phyloP scores from a whole-genome alignment of 257 asterid genomes.

The Penstemon barbatus region DNA sequence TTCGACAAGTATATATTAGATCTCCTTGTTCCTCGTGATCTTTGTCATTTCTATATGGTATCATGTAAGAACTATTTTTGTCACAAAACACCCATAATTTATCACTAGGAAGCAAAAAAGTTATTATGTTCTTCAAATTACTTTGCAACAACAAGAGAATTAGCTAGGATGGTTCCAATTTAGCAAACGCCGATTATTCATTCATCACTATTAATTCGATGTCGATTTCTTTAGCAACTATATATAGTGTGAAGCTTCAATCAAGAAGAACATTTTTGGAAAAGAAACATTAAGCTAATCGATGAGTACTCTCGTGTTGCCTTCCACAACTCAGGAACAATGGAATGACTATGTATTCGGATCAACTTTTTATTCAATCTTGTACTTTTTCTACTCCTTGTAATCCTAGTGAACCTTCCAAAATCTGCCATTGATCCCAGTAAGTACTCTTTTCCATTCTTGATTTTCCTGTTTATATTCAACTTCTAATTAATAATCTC shows the following conservation, averaged over 20 bases:
- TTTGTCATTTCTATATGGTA: conserved; percentile 61
- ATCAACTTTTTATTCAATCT: conserved; percentile 84
- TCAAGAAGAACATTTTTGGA: conserved; percentile 58
- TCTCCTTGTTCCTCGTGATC: conserved; percentile 55
- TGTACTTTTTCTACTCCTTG: conserved; percentile 63
- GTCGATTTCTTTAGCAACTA: conserved; percentile 62
- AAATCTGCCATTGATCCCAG: conserved; percentile 72
- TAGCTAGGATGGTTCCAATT: conserved; percentile 77
- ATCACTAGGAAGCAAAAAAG: neutral
- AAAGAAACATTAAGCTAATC: conserved; percentile 44
- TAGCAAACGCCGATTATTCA: conserved; percentile 79
- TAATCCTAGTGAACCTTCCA: conserved; percentile 73
- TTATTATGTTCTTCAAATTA: conserved; percentile 54
- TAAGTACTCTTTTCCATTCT: conserved; percentile 38
- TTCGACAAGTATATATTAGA: conserved; percentile 68
- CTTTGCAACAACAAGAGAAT: conserved; percentile 69
- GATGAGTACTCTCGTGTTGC: conserved; percentile 75
- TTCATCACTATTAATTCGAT: conserved; percentile 85
- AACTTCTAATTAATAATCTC: no score
- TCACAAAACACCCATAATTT: neutral
- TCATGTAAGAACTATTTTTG: conserved; percentile 48
- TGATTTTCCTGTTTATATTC: neutral
- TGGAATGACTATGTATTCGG: conserved; percentile 88
- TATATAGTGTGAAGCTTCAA: conserved; percentile 66
- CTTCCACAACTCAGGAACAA: conserved; percentile 67